These are phyloP conservation scores for Podospora pseudocomata DNA, from an alignment of 495 filamentous ascomycete species.

Conservation along the genomic window DNA sequence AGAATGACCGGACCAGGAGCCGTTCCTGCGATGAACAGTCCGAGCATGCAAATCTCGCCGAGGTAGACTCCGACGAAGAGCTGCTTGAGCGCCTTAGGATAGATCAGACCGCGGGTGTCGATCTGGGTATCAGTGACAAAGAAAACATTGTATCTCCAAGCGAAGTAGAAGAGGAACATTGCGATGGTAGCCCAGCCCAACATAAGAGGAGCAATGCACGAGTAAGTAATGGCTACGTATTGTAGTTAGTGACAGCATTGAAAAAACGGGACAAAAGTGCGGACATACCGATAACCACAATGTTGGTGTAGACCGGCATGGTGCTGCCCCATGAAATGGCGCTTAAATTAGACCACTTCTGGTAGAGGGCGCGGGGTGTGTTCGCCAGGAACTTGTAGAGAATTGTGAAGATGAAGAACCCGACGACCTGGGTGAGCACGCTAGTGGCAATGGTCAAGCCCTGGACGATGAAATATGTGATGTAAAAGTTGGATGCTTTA, in stretches of 20 bases:
- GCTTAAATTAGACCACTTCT: constrained; percentile 58
- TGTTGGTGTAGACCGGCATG: constrained; percentile 78
- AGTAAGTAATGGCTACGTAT: constrained; percentile 70
- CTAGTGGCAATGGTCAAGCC: constrained; percentile 78
- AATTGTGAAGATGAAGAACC: constrained; percentile 71
- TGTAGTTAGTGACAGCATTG: not conserved
- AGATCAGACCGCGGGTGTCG: constrained; percentile 88
- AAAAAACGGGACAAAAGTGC: not conserved
- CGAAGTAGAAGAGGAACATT: constrained; percentile 83
- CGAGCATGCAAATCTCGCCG: constrained; percentile 80
- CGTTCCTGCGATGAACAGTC: constrained; percentile 72
- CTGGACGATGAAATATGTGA: constrained; percentile 91
- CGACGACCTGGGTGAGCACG: constrained; percentile 71
- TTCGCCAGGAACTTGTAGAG: constrained; percentile 62
- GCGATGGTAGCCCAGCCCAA: constrained; percentile 83
- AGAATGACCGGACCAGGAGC: constrained; percentile 75
- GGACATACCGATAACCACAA: constrained; percentile 72
- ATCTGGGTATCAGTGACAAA: constrained; percentile 82
- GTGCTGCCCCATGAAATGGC: constrained; percentile 84
- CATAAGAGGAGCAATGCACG: constrained; percentile 85
- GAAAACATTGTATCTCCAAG: constrained; percentile 91
- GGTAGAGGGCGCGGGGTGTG: constrained; percentile 57
- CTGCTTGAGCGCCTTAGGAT: constrained; percentile 87
- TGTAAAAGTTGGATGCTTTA: constrained; percentile 85
- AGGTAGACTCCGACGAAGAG: constrained; percentile 86